A percentile compares a stretch with the other conserved stretches of the same genome.
Evolutionary conservation across 2,329 filamentous ascomycete species (phyloP).

Genomic region (Trichoderma citrinoviride): DNA sequence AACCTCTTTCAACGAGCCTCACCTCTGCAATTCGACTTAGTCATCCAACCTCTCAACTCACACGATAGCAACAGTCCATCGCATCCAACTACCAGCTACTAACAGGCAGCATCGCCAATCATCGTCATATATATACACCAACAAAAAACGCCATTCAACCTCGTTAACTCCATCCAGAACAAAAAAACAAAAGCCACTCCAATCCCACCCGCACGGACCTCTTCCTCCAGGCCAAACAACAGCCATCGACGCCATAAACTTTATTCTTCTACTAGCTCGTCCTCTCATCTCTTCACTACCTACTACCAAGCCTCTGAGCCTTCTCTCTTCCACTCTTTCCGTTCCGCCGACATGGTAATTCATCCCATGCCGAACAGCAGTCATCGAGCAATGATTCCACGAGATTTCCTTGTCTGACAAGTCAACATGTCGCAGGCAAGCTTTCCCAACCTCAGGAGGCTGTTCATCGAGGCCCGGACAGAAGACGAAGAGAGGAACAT

Average conservation of each 20-base stretch:
- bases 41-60: not conserved
- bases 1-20: not conserved
- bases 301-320: not conserved
- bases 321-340: slow-evolving; percentile 12
- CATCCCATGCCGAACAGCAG: not conserved
- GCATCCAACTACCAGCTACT: not conserved
- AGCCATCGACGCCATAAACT: slow-evolving; percentile 6
- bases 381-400: not conserved
- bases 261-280: not conserved
- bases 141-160: not conserved
- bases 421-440: slow-evolving; percentile 55
- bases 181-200: not conserved
- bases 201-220: not conserved
- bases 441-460: slow-evolving; percentile 88
- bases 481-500: slow-evolving; percentile 94
- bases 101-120: no score
- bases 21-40: not conserved
- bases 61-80: not conserved
- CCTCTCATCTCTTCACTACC: not conserved
- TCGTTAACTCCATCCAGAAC: not conserved
- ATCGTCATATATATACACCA: not conserved
- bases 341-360: slow-evolving; percentile 19
- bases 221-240: not conserved
- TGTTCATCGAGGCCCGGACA: slow-evolving; percentile 91
- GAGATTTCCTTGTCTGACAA: not conserved